Evolutionary conservation across 2,329 filamentous ascomycete species (phyloP), one percentile per base, ranked within the genome.

Genomic region (Diaporthe sp.): DNA sequence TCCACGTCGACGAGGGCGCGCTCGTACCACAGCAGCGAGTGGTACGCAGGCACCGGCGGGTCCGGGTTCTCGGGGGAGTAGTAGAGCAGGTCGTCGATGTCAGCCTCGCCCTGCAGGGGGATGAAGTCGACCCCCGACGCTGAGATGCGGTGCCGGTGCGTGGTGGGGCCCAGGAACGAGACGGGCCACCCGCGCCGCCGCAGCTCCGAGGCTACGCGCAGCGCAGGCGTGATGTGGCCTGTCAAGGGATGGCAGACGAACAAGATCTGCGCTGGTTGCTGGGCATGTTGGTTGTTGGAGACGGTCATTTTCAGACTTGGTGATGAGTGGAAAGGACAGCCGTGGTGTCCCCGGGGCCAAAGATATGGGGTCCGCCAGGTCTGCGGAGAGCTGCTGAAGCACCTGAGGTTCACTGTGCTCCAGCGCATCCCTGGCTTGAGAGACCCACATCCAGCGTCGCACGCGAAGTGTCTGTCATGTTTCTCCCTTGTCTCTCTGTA

Each of bases 151-250:
- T 76, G 55, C 8, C 77, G 78, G 76, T 85, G 83, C n/a, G 82
- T 79, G 3, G 79, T 82, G 8, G 83, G 81, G 46, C 84, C 82
- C 1, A 86, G 80, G 77, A 85, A 85, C 58, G 79, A 82, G 42
- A 82, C 80, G 4, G 77, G 74, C 82, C 82, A 84, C 53, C 80
- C 81, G 3, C 79, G 81, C 25, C 78, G 61, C 44, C 71, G 76
- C 39, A 86, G 81, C 25, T 78, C 79, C 3, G 76, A 75, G n/a
- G 83, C 81, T 58, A 85, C 81, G 57, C 83, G 82, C 55, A 84
- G 73, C 53, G 83, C 77, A 0, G 84, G 84, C 0, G 81, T 81
- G 28, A 86, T 76, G 74, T 86, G 84, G 10, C 84, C 84, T 10
- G 82, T 83, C 37, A 85, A 78, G 1, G 82, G 79, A 72, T 85